Evolutionary conservation across 2,329 filamentous ascomycete species (phyloP).

Genomic region (Stagonosporopsis cucurbitacearum): DNA sequence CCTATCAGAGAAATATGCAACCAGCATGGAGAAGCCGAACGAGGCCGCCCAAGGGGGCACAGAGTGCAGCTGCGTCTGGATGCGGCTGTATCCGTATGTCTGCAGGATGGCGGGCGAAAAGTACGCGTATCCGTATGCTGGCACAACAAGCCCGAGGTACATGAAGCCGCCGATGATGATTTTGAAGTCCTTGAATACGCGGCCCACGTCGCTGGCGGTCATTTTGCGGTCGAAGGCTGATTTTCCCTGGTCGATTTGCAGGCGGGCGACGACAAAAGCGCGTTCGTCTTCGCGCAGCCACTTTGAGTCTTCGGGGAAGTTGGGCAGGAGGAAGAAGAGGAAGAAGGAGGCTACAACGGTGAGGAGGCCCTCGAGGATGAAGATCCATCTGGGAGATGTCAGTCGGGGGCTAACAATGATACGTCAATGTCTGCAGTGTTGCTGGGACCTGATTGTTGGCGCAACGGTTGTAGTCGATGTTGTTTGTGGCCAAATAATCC

Average conservation of each 20-base stretch:
- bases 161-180: constrained; percentile 58
- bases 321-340: constrained; percentile 57
- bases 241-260: constrained; percentile 56
- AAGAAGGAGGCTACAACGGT: constrained; percentile 53
- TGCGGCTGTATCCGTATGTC: constrained; percentile 58
- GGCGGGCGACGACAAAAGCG: constrained; percentile 54
- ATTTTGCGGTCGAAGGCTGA: constrained; percentile 55
- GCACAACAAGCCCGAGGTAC: constrained; percentile 56
- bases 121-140: constrained; percentile 55
- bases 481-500: too few species aligned
- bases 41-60: constrained; percentile 72
- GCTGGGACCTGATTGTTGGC: too few species aligned
- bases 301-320: constrained; percentile 58
- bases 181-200: constrained; percentile 58
- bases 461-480: too few species aligned
- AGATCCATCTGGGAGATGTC: constrained; percentile 1
- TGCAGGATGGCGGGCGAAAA: constrained; percentile 58
- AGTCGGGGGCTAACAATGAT: neutral
- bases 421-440: too few species aligned
- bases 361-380: constrained; percentile 69
- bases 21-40: constrained; percentile 78
- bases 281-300: constrained; percentile 57
- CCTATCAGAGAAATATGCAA: constrained; percentile 76
- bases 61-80: constrained; percentile 61
- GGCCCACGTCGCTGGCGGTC: constrained; percentile 50